Evolutionary conservation across 2,329 filamentous ascomycete species (phyloP).

Genomic region (Rhynchosporium agropyri): DNA sequence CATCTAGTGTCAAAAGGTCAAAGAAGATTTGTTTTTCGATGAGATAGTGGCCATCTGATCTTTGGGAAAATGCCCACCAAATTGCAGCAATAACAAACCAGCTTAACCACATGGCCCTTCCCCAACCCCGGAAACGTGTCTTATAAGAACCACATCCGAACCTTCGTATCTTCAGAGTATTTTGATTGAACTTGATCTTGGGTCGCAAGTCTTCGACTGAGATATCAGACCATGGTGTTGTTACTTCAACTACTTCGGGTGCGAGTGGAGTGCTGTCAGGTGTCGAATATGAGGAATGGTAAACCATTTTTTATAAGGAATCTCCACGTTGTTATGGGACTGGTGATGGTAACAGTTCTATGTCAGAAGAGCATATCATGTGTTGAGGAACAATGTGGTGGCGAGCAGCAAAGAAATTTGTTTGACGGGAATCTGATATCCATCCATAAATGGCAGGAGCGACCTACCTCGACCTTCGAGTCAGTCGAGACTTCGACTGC

Average conservation of each 20-base stretch:
- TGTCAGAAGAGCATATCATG: neutral
- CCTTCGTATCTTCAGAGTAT: neutral
- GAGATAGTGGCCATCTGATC: conserved; percentile 8
- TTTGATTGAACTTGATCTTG: conserved; percentile 18
- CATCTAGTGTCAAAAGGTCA: conserved; percentile 19
- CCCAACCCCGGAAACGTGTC: conserved; percentile 13
- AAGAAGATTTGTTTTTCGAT: neutral
- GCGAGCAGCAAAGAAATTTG: neutral
- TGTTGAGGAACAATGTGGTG: neutral
- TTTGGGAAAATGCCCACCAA: conserved; percentile 21
- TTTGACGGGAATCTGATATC: neutral
- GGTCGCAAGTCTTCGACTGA: conserved; percentile 28
- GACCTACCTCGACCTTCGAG: neutral
- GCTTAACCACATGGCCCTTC: conserved; percentile 20
- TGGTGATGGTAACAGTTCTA: neutral
- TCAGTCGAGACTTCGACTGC: neutral
- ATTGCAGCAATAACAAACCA: conserved; percentile 16
- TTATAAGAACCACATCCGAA: conserved; percentile 12
- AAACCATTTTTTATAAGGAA: conserved; percentile 22
- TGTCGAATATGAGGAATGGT: conserved; percentile 25
- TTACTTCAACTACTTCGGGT: conserved; percentile 18
- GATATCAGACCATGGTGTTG: conserved; percentile 32
- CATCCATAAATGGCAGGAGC: conserved; percentile 10
- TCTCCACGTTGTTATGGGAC: neutral
- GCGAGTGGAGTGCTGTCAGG: conserved; percentile 22